Conservation (phyloP, 768 basidiomycete species). For the Amanita fuliginea region DNA sequence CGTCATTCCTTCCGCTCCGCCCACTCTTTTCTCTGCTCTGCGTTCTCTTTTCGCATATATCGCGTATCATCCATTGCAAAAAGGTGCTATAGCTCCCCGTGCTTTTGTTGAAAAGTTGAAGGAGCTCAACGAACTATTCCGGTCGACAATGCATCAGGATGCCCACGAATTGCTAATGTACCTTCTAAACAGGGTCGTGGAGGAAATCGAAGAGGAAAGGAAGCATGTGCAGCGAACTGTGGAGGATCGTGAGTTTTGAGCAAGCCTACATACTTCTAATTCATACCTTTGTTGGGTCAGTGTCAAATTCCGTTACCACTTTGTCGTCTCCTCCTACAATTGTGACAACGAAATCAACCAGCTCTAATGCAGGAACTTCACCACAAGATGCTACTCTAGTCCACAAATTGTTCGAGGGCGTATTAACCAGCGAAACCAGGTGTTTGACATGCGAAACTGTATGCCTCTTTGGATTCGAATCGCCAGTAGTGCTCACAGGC, state of each 20-base stretch:
- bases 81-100: slow-evolving; percentile 81
- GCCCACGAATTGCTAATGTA: slow-evolving; percentile 98
- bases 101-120: slow-evolving; percentile 92
- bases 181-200: slow-evolving; percentile 84
- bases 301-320: slow-evolving; percentile 49
- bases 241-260: slow-evolving; percentile 53
- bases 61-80: slow-evolving; percentile 63
- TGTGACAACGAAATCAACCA: slow-evolving; percentile 26
- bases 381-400: slow-evolving; percentile 65
- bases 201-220: slow-evolving; percentile 77
- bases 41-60: slow-evolving; percentile 86
- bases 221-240: slow-evolving; percentile 21
- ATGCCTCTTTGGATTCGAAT: slow-evolving; percentile 6
- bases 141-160: slow-evolving; percentile 91
- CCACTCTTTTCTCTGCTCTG: slow-evolving; percentile 84
- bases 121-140: slow-evolving; percentile 85
- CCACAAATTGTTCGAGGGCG: slow-evolving; percentile 88
- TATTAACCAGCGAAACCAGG: slow-evolving; percentile 92
- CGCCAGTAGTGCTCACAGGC: slow-evolving; percentile 6
- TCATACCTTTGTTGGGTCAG: slow-evolving; percentile 22
- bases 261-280: slow-evolving; percentile 1
- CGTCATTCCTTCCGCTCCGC: slow-evolving; percentile 47
- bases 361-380: slow-evolving; percentile 34
- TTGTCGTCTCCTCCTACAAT: slow-evolving; percentile 29
- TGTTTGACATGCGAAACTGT: slow-evolving; percentile 98